Conservation (phyloP, 2,329 filamentous ascomycete genomes). For the Beauveria medogensis region DNA sequence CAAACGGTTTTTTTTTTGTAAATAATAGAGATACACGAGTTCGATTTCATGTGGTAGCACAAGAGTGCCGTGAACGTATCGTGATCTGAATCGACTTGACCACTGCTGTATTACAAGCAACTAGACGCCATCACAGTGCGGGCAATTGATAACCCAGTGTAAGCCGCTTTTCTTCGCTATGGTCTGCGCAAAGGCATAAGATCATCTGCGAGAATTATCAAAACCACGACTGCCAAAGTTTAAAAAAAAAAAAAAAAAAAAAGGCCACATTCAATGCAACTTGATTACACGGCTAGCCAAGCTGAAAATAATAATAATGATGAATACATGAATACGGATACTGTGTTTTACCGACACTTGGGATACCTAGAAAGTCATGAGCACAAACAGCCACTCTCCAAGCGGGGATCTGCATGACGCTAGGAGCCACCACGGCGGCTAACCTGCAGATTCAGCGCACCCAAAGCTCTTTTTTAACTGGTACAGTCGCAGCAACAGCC, state of each 20-base stretch:
- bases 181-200: neutral
- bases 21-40: neutral
- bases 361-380: neutral
- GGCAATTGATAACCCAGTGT: no score
- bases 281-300: neutral
- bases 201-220: neutral
- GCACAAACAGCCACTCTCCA: neutral
- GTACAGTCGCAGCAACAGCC: no score
- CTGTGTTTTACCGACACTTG: no score
- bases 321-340: no score
- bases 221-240: neutral
- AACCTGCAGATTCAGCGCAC: neutral
- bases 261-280: conserved; percentile 3
- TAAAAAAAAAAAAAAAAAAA: neutral
- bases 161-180: no score
- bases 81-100: no score
- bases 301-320: neutral
- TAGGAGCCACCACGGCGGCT: conserved; percentile 9
- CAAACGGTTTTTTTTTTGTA: no score
- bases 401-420: neutral
- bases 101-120: no score
- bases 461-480: neutral
- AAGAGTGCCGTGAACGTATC: no score
- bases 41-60: neutral
- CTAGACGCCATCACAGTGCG: no score